These are phyloP conservation scores for Phaeolepiota aurea DNA, from an alignment of 768 basidiomycete species.

Conservation along the genomic window DNA sequence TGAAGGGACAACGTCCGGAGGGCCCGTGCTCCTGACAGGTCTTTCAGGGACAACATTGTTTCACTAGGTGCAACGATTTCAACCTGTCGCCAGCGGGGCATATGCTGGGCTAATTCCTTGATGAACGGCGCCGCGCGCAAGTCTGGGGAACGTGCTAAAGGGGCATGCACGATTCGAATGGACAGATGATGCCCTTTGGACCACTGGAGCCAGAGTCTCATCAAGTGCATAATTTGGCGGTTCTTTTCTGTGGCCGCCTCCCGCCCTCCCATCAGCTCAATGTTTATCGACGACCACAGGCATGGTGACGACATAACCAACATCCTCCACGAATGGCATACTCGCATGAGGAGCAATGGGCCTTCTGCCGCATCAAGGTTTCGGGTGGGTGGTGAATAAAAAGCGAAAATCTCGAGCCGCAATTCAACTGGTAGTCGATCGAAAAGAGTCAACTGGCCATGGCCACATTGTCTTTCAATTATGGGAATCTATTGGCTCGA, in stretches of 20 bases:
- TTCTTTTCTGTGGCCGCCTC: too few relatives aligned
- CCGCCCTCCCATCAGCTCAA: too few relatives aligned
- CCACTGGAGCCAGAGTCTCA: slow-evolving; percentile 27
- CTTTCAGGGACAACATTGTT: slow-evolving; percentile 16
- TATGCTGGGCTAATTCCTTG: slow-evolving; percentile 19
- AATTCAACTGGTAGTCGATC: slow-evolving; percentile 35
- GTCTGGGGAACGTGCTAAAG: slow-evolving; percentile 11
- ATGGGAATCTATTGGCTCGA: too few relatives aligned
- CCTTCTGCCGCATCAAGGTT: slow-evolving; percentile 21
- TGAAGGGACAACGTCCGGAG: slow-evolving; percentile 24
- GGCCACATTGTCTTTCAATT: neutral
- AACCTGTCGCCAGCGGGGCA: slow-evolving; percentile 27
- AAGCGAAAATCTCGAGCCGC: slow-evolving; percentile 35
- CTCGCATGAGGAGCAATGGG: slow-evolving; percentile 28
- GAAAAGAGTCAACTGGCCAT: slow-evolving; percentile 14
- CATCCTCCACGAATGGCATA: slow-evolving; percentile 34
- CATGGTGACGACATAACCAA: slow-evolving; percentile 29
- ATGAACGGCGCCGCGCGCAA: slow-evolving; percentile 18
- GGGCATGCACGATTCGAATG: slow-evolving; percentile 19
- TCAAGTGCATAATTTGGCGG: slow-evolving; percentile 13
- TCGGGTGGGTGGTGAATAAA: slow-evolving; percentile 24
- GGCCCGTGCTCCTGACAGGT: slow-evolving; percentile 14
- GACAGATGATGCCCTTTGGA: slow-evolving; percentile 25
- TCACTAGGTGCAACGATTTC: slow-evolving; percentile 23
- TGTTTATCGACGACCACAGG: slow-evolving; percentile 38